These are phyloP conservation scores for Filobasidium floriforme DNA, from an alignment of 768 basidiomycete species.

Conservation along the genomic window DNA sequence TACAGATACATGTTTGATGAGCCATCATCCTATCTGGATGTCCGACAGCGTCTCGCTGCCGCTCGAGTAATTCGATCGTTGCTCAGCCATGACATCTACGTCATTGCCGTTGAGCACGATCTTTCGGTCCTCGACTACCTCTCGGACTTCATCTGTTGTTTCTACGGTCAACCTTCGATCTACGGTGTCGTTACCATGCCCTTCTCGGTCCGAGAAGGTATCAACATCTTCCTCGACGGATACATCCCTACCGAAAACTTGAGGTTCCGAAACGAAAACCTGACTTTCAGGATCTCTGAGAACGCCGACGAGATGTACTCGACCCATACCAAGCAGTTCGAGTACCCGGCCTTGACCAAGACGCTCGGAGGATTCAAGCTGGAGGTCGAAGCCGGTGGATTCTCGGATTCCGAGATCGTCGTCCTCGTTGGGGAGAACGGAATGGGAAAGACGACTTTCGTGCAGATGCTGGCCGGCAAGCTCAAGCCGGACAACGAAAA, in stretches of 20 bases:
- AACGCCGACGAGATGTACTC: constrained; percentile 81
- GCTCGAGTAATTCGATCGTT: constrained; percentile 89
- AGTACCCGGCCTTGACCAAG: constrained; percentile 94
- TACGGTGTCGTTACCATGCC: constrained; percentile 99
- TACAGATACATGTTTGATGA: constrained; percentile 97
- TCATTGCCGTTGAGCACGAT: constrained; percentile 98
- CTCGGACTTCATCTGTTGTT: constrained; percentile 94
- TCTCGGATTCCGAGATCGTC: constrained; percentile 99
- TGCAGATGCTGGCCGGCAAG: constrained; percentile 88
- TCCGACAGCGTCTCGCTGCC: constrained; percentile 88
- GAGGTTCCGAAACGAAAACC: constrained; percentile 90
- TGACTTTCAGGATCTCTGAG: constrained; percentile 96
- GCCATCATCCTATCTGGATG: constrained; percentile 94
- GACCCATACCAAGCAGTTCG: constrained; percentile 81
- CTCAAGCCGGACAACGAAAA: constrained; percentile 69
- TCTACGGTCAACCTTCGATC: constrained; percentile 95
- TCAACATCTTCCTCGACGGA: constrained; percentile 99
- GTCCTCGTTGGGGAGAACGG: constrained; percentile 99
- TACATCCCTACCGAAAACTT: constrained; percentile 98
- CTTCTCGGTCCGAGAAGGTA: constrained; percentile 94
- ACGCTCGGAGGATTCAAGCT: constrained; percentile 93
- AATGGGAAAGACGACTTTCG: constrained; percentile 97
- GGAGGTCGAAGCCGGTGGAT: constrained; percentile 76
- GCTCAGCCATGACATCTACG: constrained; percentile 74
- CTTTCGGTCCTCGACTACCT: constrained; percentile 95